phyloP scores from a whole-genome alignment of 768 basidiomycete genomes.

The Russula emetica region DNA sequence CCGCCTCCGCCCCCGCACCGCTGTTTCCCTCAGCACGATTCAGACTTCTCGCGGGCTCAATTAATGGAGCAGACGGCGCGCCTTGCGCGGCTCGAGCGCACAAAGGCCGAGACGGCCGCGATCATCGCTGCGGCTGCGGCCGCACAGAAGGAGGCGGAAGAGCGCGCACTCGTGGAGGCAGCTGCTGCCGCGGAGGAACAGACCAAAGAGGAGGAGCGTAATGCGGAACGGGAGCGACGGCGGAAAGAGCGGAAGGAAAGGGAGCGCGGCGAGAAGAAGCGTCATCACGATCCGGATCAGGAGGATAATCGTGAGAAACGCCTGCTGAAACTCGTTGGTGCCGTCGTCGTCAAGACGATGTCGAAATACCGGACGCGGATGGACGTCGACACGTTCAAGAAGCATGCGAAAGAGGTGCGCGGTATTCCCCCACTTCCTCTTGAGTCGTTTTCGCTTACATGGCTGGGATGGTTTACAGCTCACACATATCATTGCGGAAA shows the following conservation, averaged over 20 bases:
- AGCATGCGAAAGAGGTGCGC: slow-evolving; percentile 88
- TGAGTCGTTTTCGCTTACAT: not conserved
- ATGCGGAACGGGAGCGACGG: slow-evolving; percentile 32
- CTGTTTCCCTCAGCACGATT: not conserved
- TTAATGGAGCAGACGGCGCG: slow-evolving; percentile 13
- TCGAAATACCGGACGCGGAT: slow-evolving; percentile 78
- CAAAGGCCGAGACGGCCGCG: slow-evolving; percentile 36
- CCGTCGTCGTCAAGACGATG: slow-evolving; percentile 90
- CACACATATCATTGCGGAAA: slow-evolving; percentile 81
- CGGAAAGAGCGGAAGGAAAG: slow-evolving; percentile 27
- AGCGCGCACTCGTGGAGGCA: slow-evolving; percentile 27
- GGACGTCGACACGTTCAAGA: slow-evolving; percentile 83
- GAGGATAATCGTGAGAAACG: slow-evolving; percentile 76
- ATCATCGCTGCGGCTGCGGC: slow-evolving; percentile 43
- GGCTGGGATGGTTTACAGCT: slow-evolving; percentile 46
- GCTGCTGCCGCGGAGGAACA: slow-evolving; percentile 29
- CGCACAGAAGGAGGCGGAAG: slow-evolving; percentile 28
- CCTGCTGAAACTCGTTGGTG: slow-evolving; percentile 76
- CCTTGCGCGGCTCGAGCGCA: slow-evolving; percentile 19
- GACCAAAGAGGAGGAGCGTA: slow-evolving; percentile 25
- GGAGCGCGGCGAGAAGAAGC: slow-evolving; percentile 35
- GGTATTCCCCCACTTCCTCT: no score
- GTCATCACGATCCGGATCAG: slow-evolving; percentile 46
- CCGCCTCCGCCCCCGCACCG: not conserved
- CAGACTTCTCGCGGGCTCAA: not conserved